Conservation (phyloP, 1,284 basidiomycete species). For the Puccinia hordei region DNA sequence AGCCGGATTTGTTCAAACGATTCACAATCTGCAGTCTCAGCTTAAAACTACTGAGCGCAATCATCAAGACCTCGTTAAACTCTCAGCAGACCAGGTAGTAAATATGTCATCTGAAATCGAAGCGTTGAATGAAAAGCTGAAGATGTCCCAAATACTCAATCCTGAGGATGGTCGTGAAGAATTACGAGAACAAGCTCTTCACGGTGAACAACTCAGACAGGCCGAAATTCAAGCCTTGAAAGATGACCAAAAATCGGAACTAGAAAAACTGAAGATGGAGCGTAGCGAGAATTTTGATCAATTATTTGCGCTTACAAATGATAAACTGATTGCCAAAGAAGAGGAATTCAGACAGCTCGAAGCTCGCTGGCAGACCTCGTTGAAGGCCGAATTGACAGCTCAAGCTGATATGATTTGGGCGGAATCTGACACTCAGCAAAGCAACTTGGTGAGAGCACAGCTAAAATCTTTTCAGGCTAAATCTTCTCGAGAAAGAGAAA, state of each 20-base stretch:
- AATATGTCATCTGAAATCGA: constrained; percentile 52
- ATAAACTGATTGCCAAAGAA: constrained; percentile 12
- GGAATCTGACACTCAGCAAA: constrained; percentile 12
- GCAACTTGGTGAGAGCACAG: constrained; percentile 4
- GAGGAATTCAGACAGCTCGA: constrained; percentile 17
- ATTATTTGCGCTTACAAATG: neutral
- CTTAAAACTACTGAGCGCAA: constrained; percentile 68
- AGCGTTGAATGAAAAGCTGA: constrained; percentile 30
- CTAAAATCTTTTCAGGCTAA: neutral
- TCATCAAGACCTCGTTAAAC: constrained; percentile 47
- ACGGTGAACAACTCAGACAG: neutral
- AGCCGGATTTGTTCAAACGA: constrained; percentile 74
- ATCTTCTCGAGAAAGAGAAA: neutral
- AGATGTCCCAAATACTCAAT: constrained; percentile 5
- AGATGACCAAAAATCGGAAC: neutral
- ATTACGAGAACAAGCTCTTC: neutral
- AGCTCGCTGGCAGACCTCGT: constrained; percentile 9
- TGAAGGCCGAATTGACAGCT: constrained; percentile 27
- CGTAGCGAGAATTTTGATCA: constrained; percentile 4
- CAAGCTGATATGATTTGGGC: constrained; percentile 30
- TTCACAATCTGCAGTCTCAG: constrained; percentile 71
- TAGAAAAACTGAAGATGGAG: constrained; percentile 18
- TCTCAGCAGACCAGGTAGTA: constrained; percentile 46
- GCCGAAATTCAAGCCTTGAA: constrained; percentile 11
- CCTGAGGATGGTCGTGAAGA: neutral